Evolutionary conservation across 768 basidiomycete species (phyloP), one percentile per base, ranked within the genome.

Genomic region (Auricularia sp.): DNA sequence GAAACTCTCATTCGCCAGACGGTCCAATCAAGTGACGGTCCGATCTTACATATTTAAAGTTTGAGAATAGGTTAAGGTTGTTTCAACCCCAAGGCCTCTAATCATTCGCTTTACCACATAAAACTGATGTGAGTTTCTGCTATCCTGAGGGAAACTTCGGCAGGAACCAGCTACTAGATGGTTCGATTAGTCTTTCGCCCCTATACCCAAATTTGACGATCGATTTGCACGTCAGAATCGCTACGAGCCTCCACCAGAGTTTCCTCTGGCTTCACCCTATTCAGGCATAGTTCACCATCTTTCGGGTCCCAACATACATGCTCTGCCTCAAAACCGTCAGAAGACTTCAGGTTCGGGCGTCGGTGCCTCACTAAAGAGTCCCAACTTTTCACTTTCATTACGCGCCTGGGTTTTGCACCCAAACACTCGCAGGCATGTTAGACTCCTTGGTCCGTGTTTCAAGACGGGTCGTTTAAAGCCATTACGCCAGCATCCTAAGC

Each of bases 181-280:
- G 88, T 89, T 90, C 87, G 87, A 91, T 90, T 89, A 88, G 89
- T 90, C 89, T 90, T 90, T 90, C 86, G 85, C 88, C 89, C 89
- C 89, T 90, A 90, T 90, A 89, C 88, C 87, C 88, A 89, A 88
- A 87, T 90, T 88, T 80, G 86, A 90, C 88, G 85, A 90, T 89
- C 86, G 88, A 90, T 90, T 90, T 91, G 89, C 89, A 90, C 86
- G 87, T 90, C 89, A 91, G 89, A 90, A 91, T 87, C 85, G 88
- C 89, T 90, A 88, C 86, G 85, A 88, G 86, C 89, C 87, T 90
- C 88, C 88, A 90, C 87, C 89, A 90, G 88, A 88, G 89, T 91
- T 90, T 90, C 88, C 89, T 88, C 88, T 90, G 89, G 88, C 89
- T 90, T 89, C 85, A 82, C 87, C 87, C 86, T 89, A 86, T 85